Conservation (phyloP, 768 basidiomycete genomes). For the Kwoniella dendrophila region DNA sequence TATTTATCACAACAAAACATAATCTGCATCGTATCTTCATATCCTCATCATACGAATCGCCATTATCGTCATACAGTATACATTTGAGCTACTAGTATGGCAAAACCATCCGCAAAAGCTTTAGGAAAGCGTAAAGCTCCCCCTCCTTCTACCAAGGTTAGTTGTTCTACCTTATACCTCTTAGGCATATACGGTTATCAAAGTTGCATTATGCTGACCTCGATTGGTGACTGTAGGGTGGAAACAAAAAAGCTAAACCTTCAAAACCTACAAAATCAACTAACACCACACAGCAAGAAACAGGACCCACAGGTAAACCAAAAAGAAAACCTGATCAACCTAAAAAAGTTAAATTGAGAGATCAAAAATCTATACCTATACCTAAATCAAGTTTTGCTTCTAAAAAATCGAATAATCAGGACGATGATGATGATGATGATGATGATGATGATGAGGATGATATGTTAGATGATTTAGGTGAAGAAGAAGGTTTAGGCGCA, state of each 20-base stretch:
- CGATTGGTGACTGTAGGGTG: neutral
- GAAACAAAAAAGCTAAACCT: conserved; percentile 17
- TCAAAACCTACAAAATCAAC: conserved; percentile 8
- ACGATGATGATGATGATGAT: conserved; percentile 60
- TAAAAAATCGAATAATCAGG: too few species aligned
- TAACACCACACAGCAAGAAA: conserved; percentile 20
- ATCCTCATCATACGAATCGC: neutral
- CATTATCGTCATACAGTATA: neutral
- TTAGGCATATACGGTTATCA: neutral
- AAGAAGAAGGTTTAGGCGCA: conserved; percentile 65
- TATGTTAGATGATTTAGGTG: conserved; percentile 68
- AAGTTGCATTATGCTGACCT: neutral
- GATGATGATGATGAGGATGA: conserved; percentile 70
- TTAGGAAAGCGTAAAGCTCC: conserved; percentile 43
- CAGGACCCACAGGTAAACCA: conserved; percentile 40
- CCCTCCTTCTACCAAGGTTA: conserved; percentile 26
- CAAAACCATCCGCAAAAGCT: conserved; percentile 33
- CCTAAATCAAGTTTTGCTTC: conserved; percentile 42
- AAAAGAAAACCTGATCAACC: conserved; percentile 47
- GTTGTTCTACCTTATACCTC: neutral
- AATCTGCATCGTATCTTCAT: too few species aligned
- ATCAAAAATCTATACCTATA: conserved; percentile 53
- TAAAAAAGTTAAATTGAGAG: conserved; percentile 53
- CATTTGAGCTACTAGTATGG: conserved; percentile 22
- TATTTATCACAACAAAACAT: neutral